These are phyloP conservation scores for Hawksworthiomyces lignivorus DNA, from an alignment of 2,329 filamentous ascomycete genomes.

Conservation along the genomic window DNA sequence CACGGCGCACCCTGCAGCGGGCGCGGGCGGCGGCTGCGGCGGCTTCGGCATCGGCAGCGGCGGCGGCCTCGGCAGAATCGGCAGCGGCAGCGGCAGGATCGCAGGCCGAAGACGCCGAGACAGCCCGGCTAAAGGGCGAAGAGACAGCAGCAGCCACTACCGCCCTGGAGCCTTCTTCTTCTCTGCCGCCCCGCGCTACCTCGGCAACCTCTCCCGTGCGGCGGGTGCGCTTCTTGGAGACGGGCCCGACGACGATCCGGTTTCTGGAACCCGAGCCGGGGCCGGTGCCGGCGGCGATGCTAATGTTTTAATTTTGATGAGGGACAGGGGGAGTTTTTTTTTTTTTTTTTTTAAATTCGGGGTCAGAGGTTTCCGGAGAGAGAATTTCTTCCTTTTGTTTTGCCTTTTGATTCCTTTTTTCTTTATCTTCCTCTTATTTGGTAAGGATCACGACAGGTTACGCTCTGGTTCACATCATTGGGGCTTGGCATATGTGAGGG, in stretches of 20 bases:
- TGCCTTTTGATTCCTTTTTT: not conserved
- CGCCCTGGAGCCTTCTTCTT: too few relatives aligned
- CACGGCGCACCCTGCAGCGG: constrained; percentile 44
- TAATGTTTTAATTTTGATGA: constrained; percentile 39
- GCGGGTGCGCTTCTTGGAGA: constrained; percentile 14
- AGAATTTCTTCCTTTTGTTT: not conserved
- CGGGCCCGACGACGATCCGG: constrained; percentile 11
- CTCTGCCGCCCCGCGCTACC: too few relatives aligned
- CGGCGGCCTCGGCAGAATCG: not conserved
- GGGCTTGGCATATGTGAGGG: too few relatives aligned
- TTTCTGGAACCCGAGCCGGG: constrained; percentile 15
- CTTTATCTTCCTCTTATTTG: too few relatives aligned
- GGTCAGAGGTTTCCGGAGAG: too few relatives aligned
- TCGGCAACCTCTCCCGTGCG: not conserved
- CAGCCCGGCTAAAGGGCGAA: too few relatives aligned
- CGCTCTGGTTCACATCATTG: too few relatives aligned
- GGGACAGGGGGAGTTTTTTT: not conserved
- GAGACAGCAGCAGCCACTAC: too few relatives aligned
- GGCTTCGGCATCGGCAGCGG: not conserved
- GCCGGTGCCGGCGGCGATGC: constrained; percentile 3
- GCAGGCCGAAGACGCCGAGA: too few relatives aligned
- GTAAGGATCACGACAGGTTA: too few relatives aligned
- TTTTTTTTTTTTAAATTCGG: not conserved
- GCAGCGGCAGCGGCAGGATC: not conserved
- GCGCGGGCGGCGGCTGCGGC: constrained; percentile 16